Evolutionary conservation across 2,329 filamentous ascomycete species (phyloP), one percentile per base, ranked within the genome.

Genomic region (Pyrenophora seminiperda): DNA sequence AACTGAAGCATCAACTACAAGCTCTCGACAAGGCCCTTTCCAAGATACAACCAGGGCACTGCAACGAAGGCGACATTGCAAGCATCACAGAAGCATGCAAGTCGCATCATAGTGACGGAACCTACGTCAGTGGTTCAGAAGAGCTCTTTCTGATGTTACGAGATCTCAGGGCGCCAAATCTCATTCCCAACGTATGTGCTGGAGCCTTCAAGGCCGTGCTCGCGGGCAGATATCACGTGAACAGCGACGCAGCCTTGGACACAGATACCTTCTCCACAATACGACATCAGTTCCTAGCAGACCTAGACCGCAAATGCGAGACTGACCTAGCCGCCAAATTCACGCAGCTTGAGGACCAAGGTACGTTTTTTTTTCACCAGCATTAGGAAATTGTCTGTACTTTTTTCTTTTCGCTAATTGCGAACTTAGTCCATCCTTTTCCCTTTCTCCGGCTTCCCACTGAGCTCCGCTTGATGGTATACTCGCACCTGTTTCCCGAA

Each of bases 381-480:
- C 15, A 3, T 5, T 9, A 24, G 15, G 7, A 18, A 18, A 13
- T 11, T 22, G 15, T 20, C 4, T 13, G 7, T 6, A 18, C 24
- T 6, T 20, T 29, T n/a, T n/a, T n/a, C n/a, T n/a, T n/a, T n/a
- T n/a, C n/a, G 11, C 55, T 61, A 17, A 64, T 27, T 19, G 5
- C n/a, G n/a, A 9, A 1, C 2, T 7, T 34, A 65, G 64, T 59
- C 10, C 47, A 55, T 14, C 50, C 59, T 2, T 66, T 67, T 30
- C 50, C 62, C 2, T 60, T 68, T 46, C 52, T 64, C 7, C 40
- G 34, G 1, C 50, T 68, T 7, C 64, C 64, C 1, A 50, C 61
- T 18, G 64, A 68, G 41, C 56, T 68, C 7, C 58, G 64, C 2
- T 54, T 65, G 2, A 50, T 60, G 2, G 31, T 64, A 0, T 67